Conservation (phyloP, 192 early-diverging fungal species). For the Backusella luteola region DNA sequence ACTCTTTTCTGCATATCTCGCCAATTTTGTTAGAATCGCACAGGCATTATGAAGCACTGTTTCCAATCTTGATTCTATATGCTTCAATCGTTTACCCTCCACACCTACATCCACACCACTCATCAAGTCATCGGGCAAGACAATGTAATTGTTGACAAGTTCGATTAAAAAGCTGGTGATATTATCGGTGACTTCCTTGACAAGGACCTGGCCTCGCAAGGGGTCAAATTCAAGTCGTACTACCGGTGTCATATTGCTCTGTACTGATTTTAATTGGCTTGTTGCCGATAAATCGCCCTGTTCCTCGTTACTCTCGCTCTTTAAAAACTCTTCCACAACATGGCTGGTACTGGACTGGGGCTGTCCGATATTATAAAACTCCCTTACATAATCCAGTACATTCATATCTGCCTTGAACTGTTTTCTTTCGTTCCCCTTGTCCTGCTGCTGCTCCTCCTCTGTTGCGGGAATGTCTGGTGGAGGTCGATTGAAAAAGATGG, state of each 20-base stretch:
- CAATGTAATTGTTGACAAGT: constrained; percentile 16
- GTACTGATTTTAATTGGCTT: not conserved
- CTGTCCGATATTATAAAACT: constrained; percentile 38
- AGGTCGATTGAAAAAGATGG: constrained; percentile 29
- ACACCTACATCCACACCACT: constrained; percentile 20
- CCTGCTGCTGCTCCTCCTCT: not conserved
- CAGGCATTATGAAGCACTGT: not conserved
- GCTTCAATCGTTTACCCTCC: constrained; percentile 13
- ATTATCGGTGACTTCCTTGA: constrained; percentile 15
- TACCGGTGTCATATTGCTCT: not conserved
- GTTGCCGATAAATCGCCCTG: constrained; percentile 21
- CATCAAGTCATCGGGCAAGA: not conserved
- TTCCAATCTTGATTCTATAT: constrained; percentile 15
- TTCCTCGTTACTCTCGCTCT: not conserved
- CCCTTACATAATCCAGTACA: constrained; percentile 46
- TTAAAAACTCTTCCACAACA: not conserved
- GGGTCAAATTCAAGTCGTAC: constrained; percentile 8
- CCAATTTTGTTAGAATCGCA: not conserved
- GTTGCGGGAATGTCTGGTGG: not conserved
- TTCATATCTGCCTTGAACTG: constrained; percentile 39
- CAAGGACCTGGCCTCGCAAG: constrained; percentile 19
- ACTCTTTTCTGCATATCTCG: not conserved
- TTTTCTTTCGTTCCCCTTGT: not conserved
- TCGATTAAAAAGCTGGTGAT: constrained; percentile 14
- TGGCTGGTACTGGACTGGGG: not conserved